Base-by-base conservation (phyloP, 2,329 filamentous ascomycete genomes). In the Bipolaris bicolor region DNA sequence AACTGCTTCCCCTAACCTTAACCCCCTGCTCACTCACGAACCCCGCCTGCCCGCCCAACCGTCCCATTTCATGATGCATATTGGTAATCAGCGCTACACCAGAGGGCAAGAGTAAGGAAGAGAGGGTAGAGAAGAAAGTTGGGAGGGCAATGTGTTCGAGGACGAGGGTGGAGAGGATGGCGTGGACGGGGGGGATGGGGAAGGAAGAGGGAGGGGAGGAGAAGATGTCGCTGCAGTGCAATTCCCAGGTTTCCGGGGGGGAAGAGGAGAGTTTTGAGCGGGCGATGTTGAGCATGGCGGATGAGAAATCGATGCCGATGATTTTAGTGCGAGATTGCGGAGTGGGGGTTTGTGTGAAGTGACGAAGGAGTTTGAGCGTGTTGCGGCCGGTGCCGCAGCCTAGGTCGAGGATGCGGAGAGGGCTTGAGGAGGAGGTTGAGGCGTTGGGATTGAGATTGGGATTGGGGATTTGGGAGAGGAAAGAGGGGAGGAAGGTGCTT, bases 381-480 rank as follows among this genome's bases (percentile, higher is more conserved):
- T 87, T 89, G 34, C 87, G 80, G 1, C 85, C 87, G 0, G 87
- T 90, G 2, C 87, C 87, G 65, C 86, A 88, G 22, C 87, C 87
- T 1, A 89, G 75, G 64, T 89, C 87, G n/a, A 88, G 75, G 26
- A 87, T 64, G 31, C 75, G 79, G 49, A 79, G 48, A 1, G 2
- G 3, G 29, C 1, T 5, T 31, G 63, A 37, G 64, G 46, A 22
- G 11, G n/a, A 16, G n/a, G 3, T 24, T 6, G 22, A 7, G 26
- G 26, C 7, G 26, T 7, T 24, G 20, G 34, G 20, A 20, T 36
- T 48, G 7, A 24, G 36, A 7, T 7, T 24, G 20, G 34, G 20
- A 5, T 61, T 44, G 7, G 20, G 79, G 66, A 10, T 70, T 66
- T 2, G 65, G 55, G 29, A 3, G 3, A 86, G 64, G 43, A 86